These are phyloP conservation scores for Harringtonia lauricola DNA, from an alignment of 2,329 filamentous ascomycete species.

Conservation along the genomic window DNA sequence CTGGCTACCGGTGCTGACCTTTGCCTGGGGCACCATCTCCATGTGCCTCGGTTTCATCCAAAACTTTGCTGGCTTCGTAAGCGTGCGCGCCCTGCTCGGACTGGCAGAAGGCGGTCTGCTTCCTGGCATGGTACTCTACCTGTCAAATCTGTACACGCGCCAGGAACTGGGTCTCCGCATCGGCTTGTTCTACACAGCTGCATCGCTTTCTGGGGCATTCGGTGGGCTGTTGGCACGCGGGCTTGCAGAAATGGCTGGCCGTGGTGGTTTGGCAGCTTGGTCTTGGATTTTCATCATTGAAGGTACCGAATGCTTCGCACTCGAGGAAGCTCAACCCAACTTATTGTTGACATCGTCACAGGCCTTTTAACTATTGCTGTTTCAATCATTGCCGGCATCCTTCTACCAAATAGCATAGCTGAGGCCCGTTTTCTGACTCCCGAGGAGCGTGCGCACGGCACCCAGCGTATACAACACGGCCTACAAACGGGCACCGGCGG, in stretches of 20 bases:
- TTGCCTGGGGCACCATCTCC: slow-evolving; percentile 46
- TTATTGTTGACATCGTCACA: slow-evolving; percentile 24
- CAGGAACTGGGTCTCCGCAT: slow-evolving; percentile 51
- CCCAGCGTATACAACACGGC: no score
- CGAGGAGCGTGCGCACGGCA: no score
- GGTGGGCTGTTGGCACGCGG: slow-evolving; percentile 51
- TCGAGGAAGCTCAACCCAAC: neutral
- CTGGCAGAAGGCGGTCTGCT: slow-evolving; percentile 53
- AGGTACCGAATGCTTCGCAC: slow-evolving; percentile 17
- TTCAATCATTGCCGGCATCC: no score
- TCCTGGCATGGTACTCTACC: slow-evolving; percentile 54
- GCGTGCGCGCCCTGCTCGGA: slow-evolving; percentile 50
- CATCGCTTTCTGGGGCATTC: slow-evolving; percentile 53
- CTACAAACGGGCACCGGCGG: no score
- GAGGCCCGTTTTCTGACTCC: no score
- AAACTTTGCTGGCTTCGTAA: slow-evolving; percentile 45
- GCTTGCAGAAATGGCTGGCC: slow-evolving; percentile 44
- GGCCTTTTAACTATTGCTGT: slow-evolving; percentile 17
- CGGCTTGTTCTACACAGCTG: slow-evolving; percentile 57
- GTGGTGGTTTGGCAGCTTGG: slow-evolving; percentile 44
- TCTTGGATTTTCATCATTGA: slow-evolving; percentile 54
- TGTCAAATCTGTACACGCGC: slow-evolving; percentile 50
- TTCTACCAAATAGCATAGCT: no score
- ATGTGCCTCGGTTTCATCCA: slow-evolving; percentile 45
- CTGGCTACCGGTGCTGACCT: slow-evolving; percentile 47